Base-by-base conservation (phyloP, 805 yeast species). In the Candida tammaniensis region DNA sequence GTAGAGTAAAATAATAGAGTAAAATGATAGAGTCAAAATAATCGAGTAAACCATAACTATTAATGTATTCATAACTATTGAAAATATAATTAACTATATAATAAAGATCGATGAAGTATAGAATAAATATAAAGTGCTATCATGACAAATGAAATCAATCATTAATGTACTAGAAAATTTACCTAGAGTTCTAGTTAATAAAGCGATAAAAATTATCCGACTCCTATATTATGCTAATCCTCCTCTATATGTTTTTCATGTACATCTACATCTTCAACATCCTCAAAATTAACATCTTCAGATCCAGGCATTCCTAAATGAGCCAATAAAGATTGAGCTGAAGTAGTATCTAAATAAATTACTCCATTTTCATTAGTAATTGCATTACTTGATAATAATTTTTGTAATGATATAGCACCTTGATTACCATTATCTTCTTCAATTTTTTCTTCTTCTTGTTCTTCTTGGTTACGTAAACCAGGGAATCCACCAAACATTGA, bases 261-360 rank as follows among this genome's bases (percentile, higher is more conserved):
- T 15, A 28, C 18, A 17, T 39, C 30, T 16, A 32, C 20, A 16
- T 56, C 60, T 14, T 54, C 64, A 18, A 50, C 57, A 17, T 52
- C 60, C 22, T 48, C 59, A 27, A 39, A 47, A 17, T 44, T 51
- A 17, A 47, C 58, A 13, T 55, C 64, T 22, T 53, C 60, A 20
- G 51, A 49, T 12, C 61, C 61, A 13, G 59, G 51, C 56, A 64
- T 57, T 18, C 69, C 69, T 42, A 67, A 68, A 38, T 67, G 70
- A 22, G 81, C 81, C 49, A 80, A 62, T 48, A 80, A 72, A n/a
- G 80, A 76, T 39, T 77, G 76, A 16, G 83, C 74, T 8, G 80
- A 70, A 23, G 80, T 63, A 6, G 79, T 78, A 49, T 79, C 82
- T 44, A 80, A 68, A 52, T 78, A 80, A 33, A 80, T 74, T 17